Base-by-base conservation (phyloP, 2,329 filamentous ascomycete species). In the Cytospora piceae region DNA sequence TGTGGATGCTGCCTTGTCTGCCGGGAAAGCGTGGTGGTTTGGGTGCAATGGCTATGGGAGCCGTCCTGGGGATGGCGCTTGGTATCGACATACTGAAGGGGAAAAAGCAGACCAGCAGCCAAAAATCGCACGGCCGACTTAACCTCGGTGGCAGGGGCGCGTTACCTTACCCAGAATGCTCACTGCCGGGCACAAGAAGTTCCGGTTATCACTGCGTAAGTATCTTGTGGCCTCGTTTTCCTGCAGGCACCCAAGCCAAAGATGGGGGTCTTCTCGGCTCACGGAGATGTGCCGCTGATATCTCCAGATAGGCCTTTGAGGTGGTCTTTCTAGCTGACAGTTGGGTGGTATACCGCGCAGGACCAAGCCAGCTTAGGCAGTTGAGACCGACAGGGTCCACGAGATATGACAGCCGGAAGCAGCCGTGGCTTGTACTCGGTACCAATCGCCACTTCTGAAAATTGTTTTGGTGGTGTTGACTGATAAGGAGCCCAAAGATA, bases 41-140 rank as follows among this genome's bases (percentile, higher is more conserved):
- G 70, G 86, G 85, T 69, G 87, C 86, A 75, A 89, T 89, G 75
- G 86, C 83, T 75, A 89, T 89, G 71, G 87, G 87, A 74, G 85
- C 85, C 78, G 86, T 87, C 76, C 87, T 81, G 69, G 83, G 80
- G 74, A 87, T 79, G 73, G 82, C 77, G 72, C 77, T 80, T 70
- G 83, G 79, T 72, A 81, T 83, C 71, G 85, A 82, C 83, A 87
- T 87, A 77, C 74, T 73, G 75, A 72, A 66, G 69, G 74, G 73
- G 73, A 69, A 53, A 54, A 54, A 63, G 42, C 60, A 59, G 49
- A 17, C 54, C 49, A 32, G 59, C 51, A 61, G 63, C 57, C 63
- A 59, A 46, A 54, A 32, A 55, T 37, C 37, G 24, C 34, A 32
- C 39, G 51, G 5, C 42, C 60, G 37, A 60, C 54, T 15, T 37